Base-by-base conservation (phyloP, 495 filamentous ascomycete genomes). In the Aspergillus homomorphus region DNA sequence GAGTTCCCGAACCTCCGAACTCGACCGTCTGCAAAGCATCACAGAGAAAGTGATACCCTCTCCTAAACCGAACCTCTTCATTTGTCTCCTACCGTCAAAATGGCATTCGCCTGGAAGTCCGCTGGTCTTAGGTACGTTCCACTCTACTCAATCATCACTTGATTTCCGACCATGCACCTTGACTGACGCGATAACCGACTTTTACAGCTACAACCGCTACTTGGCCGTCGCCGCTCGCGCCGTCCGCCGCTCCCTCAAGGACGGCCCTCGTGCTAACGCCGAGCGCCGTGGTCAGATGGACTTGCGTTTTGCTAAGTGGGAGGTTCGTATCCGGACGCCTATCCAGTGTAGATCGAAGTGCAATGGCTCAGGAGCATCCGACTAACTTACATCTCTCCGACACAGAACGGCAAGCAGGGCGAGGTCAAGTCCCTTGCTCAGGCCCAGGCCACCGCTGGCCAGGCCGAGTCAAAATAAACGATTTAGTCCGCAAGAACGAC, bases 41-140 rank as follows among this genome's bases (percentile, higher is more conserved):
- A 63, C 51, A 59, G 54, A 56, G 44, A 51, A 54, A 61, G 59
- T 59, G 65, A 63, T 69, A 69, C 66, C 56, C 60, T 59, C 70
- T 65, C 65, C 66, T 64, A 64, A 66, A 67, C 66, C 63, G 51
- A 68, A 66, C 50, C 62, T 57, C 64, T 56, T 53, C 63, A 63
- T 59, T 66, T 61, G 48, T 56, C 54, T 53, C 56, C 49, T 62
- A 64, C 65, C 70, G 74, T 85, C 87, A 91, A 85, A 81, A 98
- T 98, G 94, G 84, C 90, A 75, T 93, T 91, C 78, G 90, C 92
- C 71, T 99, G 95, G 95, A 98, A 97, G 89, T 84, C 92, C 69
- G 88, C 94, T 71, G 94, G 95, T 80, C 81, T 98, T 68, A 96
- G 88, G 95, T 98, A 87, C 75, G 89, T 67, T 51, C 4, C n/a